Conservation (phyloP, 257 asterid genomes). For the Eustoma russellianum region DNA sequence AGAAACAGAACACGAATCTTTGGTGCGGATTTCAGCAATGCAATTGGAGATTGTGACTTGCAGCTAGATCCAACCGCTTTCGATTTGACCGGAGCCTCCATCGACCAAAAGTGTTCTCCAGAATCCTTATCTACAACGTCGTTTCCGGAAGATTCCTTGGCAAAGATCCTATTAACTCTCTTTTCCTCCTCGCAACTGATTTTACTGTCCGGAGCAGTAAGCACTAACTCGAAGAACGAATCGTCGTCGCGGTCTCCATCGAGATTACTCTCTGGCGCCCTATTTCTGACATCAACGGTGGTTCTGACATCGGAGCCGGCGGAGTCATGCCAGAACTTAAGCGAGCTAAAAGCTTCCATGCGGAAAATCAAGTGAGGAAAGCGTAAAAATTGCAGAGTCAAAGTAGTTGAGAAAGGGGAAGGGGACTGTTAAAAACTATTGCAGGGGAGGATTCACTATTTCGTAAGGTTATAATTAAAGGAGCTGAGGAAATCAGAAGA, state of each 20-base stretch:
- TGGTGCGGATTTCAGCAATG: slow-evolving; percentile 48
- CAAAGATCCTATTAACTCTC: neutral
- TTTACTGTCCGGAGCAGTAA: slow-evolving; percentile 27
- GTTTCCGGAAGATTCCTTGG: no score
- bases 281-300: slow-evolving; percentile 13
- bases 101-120: no score
- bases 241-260: slow-evolving; percentile 45
- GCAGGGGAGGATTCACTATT: no score
- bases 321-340: slow-evolving; percentile 51
- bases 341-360: slow-evolving; percentile 52
- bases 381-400: no score
- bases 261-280: slow-evolving; percentile 20
- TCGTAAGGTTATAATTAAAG: no score
- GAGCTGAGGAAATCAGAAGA: no score
- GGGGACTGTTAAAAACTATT: no score
- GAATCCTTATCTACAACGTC: no score
- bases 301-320: slow-evolving; percentile 14
- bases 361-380: neutral
- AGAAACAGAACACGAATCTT: slow-evolving; percentile 45
- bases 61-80: slow-evolving; percentile 15
- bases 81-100: slow-evolving; percentile 5
- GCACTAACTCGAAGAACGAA: slow-evolving; percentile 68
- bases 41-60: slow-evolving; percentile 39
- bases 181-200: slow-evolving; percentile 1
- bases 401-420: no score